Base-by-base conservation (phyloP, 2,329 filamentous ascomycete genomes). In the Exophiala alcalophila region DNA sequence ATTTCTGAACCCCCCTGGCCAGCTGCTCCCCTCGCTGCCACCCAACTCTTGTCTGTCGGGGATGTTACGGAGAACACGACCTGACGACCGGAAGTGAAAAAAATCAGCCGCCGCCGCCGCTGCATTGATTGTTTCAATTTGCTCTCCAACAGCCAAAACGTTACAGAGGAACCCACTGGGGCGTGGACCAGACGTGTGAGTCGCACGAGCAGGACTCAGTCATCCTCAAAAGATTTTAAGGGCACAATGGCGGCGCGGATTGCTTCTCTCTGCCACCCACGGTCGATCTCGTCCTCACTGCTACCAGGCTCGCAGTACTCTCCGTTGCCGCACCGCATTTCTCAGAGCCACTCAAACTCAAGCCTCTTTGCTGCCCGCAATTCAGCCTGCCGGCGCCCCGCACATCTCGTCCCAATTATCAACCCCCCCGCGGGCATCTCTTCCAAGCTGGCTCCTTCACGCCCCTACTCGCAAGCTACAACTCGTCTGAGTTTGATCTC, bases 401-500 rank as follows among this genome's bases (percentile, higher is more conserved):
- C 47, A 49, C 47, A 25, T 32, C 27, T 35, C 36, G 6, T 23
- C 33, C 6, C 27, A 8, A 19, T 30, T 19, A 7, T 14, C 30
- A 36, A 23, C 11, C 9, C 36, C 31, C 24, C 38, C 38, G 23
- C 43, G 18, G 8, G 20, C 23, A 36, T 27, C 25, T 35, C 61
- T 62, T 62, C 63, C 65, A 69, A 60, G 49, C 67, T 72, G 68
- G 71, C 72, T 61, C 58, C 63, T 57, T 68, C 68, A 60, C 68
- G 62, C 59, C 67, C 67, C 54, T 43, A 47, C 37, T 40, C 50
- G 26, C 36, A 46, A 28, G 42, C 52, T 43, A 67, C 61, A 57
- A 67, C 72, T 59, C 73, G 77, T 43, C 65, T 80, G 53, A 72
- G 70, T 62, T 73, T 81, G 62, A 75, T 83, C 61, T 74, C 76